These are phyloP conservation scores for Populus tomentosa DNA, from an alignment of 441 rosid species.

Conservation along the genomic window DNA sequence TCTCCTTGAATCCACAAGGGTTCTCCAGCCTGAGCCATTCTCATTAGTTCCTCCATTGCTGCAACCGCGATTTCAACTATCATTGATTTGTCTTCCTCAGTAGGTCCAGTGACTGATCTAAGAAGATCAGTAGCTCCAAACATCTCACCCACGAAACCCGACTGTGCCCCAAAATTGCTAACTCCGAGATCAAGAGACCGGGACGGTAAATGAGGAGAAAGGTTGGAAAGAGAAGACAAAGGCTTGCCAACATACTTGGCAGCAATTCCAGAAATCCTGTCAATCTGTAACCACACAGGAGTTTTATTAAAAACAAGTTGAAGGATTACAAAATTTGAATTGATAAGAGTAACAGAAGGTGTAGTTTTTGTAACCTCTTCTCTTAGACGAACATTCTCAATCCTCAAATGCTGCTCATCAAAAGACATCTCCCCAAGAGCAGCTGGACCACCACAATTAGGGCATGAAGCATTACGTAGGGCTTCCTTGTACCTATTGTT, in stretches of 20 bases:
- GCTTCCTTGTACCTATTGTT: constrained; percentile 89
- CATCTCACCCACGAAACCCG: constrained; percentile 72
- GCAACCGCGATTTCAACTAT: constrained; percentile 94
- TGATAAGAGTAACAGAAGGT: neutral
- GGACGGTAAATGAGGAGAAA: constrained; percentile 47
- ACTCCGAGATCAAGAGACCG: constrained; percentile 69
- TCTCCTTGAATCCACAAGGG: constrained; percentile 71
- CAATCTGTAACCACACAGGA: constrained; percentile 47
- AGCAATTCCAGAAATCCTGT: constrained; percentile 85
- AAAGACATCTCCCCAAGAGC: constrained; percentile 97
- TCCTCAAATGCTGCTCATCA: constrained; percentile 91
- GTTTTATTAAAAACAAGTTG: neutral
- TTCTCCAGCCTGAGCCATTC: constrained; percentile 79
- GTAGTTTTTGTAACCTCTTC: constrained; percentile 59
- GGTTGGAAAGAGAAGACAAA: constrained; percentile 40
- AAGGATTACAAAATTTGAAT: neutral
- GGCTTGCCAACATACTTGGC: constrained; percentile 94
- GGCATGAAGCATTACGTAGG: constrained; percentile 76
- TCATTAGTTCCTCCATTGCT: constrained; percentile 92
- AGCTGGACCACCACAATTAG: constrained; percentile 88
- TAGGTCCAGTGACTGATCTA: constrained; percentile 57
- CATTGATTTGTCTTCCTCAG: constrained; percentile 86
- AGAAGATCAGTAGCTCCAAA: constrained; percentile 61
- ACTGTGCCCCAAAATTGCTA: constrained; percentile 54
- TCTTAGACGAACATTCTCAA: constrained; percentile 79